Evolutionary conservation across 2,329 filamentous ascomycete genomes (phyloP), one percentile per base, ranked within the genome.

Genomic region (Fusarium praegraminearum): DNA sequence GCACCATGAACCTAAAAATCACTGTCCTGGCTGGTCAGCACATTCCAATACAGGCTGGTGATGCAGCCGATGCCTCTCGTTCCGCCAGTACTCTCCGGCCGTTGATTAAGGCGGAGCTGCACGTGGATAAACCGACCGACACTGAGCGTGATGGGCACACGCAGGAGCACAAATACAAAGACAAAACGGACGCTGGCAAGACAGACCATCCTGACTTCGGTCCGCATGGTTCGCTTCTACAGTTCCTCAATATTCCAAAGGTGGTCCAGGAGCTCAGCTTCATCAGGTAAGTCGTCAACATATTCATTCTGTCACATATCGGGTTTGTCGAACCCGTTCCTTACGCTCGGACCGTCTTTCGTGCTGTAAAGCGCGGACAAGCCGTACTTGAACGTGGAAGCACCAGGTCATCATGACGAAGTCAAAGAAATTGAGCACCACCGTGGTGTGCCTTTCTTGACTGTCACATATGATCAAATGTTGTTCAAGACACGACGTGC

Each of bases 21-120:
- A 91, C 89, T 35, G 80, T 97, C 28, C 85, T 93, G 61, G 93
- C 92, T 8, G 94, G 89, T 3, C 93, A 97, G 77, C 85, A 91
- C 62, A 86, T 97, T 38, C 78, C 78, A 5, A 67, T 77, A 7
- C 68, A 75, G 26, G 72, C 72, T 40, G 71, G 78, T 52, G 77
- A 80, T 58, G 69, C 75, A 9, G 60, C 62, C 5, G 76, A 79
- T 16, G 67, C 61, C 51, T 76, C 75, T 49, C 79, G 78, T 44
- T 77, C 74, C 52, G 74, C 32, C 5, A 77, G 76, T 52, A 72
- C 72, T 20, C 62, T 96, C 66, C 88, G 89, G 40, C 93, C 93
- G 3, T 88, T 92, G 62, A 86, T 97, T 73, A 93, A 91, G 76
- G 91, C 90, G 67, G 91, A 96, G 77, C 80, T 98, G 57, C 93